These are phyloP conservation scores for Coprinopsis sp. DNA, from an alignment of 768 basidiomycete genomes.

Conservation along the genomic window DNA sequence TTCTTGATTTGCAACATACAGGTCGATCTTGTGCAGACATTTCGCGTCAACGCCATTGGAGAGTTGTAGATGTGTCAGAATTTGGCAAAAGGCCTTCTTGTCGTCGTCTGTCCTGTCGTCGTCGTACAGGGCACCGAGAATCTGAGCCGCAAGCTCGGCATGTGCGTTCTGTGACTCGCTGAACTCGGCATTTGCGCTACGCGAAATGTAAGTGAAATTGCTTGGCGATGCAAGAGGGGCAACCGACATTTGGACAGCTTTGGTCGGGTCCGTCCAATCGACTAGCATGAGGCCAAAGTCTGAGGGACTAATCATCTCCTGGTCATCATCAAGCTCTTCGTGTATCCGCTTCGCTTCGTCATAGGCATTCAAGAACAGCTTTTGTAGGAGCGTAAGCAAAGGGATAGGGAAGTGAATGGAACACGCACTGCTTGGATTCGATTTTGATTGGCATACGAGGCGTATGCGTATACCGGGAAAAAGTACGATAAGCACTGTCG, in stretches of 20 bases:
- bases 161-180: slow-evolving; percentile 34
- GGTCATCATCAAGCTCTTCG: slow-evolving; percentile 63
- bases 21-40: slow-evolving; percentile 42
- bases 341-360: slow-evolving; percentile 53
- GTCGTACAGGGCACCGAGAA: slow-evolving; percentile 45
- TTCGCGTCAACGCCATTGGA: slow-evolving; percentile 32
- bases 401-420: slow-evolving; percentile 3
- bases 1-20: slow-evolving; percentile 47
- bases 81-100: slow-evolving; percentile 59
- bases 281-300: slow-evolving; percentile 77
- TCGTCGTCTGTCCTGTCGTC: slow-evolving; percentile 51
- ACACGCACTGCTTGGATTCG: slow-evolving; percentile 46
- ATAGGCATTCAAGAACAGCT: slow-evolving; percentile 73
- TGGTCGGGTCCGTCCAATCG: slow-evolving; percentile 87
- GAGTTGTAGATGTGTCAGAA: slow-evolving; percentile 57
- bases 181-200: slow-evolving; percentile 7
- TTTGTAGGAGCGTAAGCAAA: neutral
- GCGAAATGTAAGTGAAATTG: neutral
- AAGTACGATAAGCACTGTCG: slow-evolving; percentile 94
- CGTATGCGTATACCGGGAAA: slow-evolving; percentile 92
- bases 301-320: slow-evolving; percentile 66
- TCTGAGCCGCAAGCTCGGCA: slow-evolving; percentile 53
- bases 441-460: slow-evolving; percentile 72
- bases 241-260: slow-evolving; percentile 46
- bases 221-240: neutral